Percentiles rank a stretch among this genome's conserved stretches.
phyloP scores from a whole-genome alignment of 106 monocot genomes.

The Amphibolis antarctica region DNA sequence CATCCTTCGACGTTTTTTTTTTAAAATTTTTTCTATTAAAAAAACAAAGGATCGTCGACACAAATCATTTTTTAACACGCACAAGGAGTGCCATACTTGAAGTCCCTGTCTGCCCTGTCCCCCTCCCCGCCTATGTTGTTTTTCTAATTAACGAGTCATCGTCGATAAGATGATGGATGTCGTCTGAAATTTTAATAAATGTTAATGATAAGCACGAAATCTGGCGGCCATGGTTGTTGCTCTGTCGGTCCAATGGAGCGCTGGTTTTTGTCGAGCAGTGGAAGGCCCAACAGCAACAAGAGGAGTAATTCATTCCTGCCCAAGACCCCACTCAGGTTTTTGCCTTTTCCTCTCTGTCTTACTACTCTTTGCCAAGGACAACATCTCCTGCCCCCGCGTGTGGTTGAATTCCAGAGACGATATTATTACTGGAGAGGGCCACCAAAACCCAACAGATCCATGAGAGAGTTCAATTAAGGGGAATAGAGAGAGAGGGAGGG shows the following conservation, averaged over 20 bases:
- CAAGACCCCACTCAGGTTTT: conserved; percentile 5
- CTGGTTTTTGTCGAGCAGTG: conserved; percentile 26
- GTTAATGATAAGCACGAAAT: no score
- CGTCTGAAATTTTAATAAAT: no score
- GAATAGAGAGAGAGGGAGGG: background rate
- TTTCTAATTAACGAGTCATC: no score
- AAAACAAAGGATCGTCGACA: background rate
- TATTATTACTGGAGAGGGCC: conserved; percentile 11
- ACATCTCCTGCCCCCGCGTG: conserved; percentile 41
- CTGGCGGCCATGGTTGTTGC: no score
- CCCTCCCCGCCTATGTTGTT: no score
- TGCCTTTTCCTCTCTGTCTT: conserved; percentile 10
- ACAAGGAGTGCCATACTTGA: background rate
- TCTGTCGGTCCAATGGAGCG: conserved; percentile 16
- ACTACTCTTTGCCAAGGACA: conserved; percentile 22
- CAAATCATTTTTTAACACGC: background rate
- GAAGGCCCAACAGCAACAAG: conserved; percentile 22
- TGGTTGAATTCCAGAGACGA: conserved; percentile 19
- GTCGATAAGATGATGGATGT: no score
- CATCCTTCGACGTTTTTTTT: background rate
- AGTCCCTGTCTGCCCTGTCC: no score
- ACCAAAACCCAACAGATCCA: conserved; percentile 3
- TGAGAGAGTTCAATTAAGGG: background rate
- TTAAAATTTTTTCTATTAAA: background rate
- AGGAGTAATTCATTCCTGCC: conserved; percentile 13